Base-by-base conservation (phyloP, 2,329 filamentous ascomycete genomes). In the Talaromyces funiculosus region DNA sequence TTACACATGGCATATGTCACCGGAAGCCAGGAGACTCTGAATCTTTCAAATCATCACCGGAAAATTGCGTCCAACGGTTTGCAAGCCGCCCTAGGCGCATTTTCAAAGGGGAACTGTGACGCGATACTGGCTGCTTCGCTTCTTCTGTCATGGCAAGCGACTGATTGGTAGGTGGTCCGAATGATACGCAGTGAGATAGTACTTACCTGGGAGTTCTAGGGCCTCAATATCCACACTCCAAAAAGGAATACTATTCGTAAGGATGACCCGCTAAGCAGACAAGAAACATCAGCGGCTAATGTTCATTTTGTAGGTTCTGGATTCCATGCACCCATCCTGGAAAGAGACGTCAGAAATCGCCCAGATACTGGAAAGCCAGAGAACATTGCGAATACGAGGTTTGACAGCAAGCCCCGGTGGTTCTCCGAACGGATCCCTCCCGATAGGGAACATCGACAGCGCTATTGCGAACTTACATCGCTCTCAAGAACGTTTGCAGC, bases 61-160 rank as follows among this genome's bases (percentile, higher is more conserved):
- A 90, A 90, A 26, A 84, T 90, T 65, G 93, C 94, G 10, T 80
- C 97, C 62, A 92, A 90, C 68, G 93, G 93, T 3, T 79, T 97
- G 53, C 91, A 96, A 70, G 89, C 92, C 70, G 91, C 92, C 29
- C 92, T 97, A 67, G 86, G 87, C 47, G 83, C 84, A 20, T 97
- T 97, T 75, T 95, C 90, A 2, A 86, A 86, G 67, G 86, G 89
- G 57, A 96, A 92, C 63, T 93, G 91, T 1, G 93, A 99, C 76
- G 92, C 92, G 45, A 88, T 97, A 64, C 83, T 99, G 59, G 93
- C 92, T 26, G 90, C 92, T 33, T 97, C 93, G 26, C 86, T 97
- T 47, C 84, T 97, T 53, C 83, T 99, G 54, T 95, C 92, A 38
- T 97, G 94, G 92, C 93, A 97, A 78, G 90, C 91, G 60, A 94